Base-by-base conservation (phyloP, 257 asterid genomes). In the Paraleonurus japonicus region DNA sequence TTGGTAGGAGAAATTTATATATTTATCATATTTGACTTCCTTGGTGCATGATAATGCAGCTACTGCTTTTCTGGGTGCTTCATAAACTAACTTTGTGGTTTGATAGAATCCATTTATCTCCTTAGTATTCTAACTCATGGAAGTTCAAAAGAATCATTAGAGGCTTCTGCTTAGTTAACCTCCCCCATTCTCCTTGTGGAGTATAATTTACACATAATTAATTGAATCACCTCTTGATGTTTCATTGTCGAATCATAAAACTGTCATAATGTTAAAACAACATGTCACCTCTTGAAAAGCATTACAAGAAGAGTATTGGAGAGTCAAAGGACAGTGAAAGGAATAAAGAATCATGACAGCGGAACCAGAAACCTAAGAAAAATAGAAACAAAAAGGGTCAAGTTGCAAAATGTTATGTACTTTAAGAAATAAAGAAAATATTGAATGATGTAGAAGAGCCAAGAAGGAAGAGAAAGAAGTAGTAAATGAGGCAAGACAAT, bases 1-100 rank as follows among this genome's bases (percentile, higher is more conserved):
- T 81, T 82, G 89, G 96, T 90, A 88, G 77, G 89, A 50, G 37
- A 66, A 73, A 69, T 32, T 66, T 4, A 58, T 62, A 71, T 27
- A 17, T 48, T 61, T 37, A 2, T 75, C n/a, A 17, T 61, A 22
- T 72, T 51, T 50, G 57, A 23, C 22, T 47, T 71, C 39, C 62
- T 67, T 28, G 45, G 17, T 70, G 71, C 68, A 65, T 47, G 58
- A 48, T 66, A 6, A 58, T 64, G 67, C 61, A 33, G 4, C 45
- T 4, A 12, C 19, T 33, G 23, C 32, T 28, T 70, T 33, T 59
- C 24, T 13, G 22, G 61, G 32, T 73, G 76, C 65, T 55, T 22
- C n/a, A 39, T 55, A 35, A 22, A 22, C 47, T 55, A n/a, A n/a
- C 12, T 20, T 51, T 51, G 19, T 61, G 37, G 43, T 30, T 35